Percentiles rank a stretch among this genome's conserved stretches.
These are phyloP conservation scores for Suillus tomentosus DNA, from an alignment of 768 basidiomycete genomes.

Conservation along the genomic window DNA sequence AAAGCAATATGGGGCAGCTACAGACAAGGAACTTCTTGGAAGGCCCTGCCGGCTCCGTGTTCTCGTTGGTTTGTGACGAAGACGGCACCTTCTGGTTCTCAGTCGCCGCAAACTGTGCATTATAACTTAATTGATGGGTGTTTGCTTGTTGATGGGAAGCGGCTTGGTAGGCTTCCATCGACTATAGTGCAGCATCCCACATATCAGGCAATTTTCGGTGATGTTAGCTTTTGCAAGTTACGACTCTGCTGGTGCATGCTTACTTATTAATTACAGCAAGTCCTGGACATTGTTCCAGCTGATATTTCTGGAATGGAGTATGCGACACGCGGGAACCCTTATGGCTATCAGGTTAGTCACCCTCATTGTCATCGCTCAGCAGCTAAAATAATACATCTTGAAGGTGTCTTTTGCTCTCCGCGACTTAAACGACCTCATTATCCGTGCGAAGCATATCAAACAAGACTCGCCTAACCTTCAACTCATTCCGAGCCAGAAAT, in stretches of 20 bases:
- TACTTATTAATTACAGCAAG: conserved; percentile 21
- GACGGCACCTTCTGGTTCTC: conserved; percentile 15
- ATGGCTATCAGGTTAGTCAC: conserved; percentile 21
- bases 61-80: conserved; percentile 27
- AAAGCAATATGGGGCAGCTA: conserved; percentile 26
- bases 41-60: conserved; percentile 11
- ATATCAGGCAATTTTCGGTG: conserved; percentile 26
- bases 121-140: conserved; percentile 28
- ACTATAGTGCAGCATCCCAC: conserved; percentile 21
- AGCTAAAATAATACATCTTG: neutral
- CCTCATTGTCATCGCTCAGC: neutral
- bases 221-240: conserved; percentile 15
- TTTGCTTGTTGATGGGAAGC: conserved; percentile 30
- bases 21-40: conserved; percentile 27
- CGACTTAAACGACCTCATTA: conserved; percentile 18
- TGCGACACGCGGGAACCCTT: conserved; percentile 21
- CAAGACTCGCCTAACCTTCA: conserved; percentile 13
- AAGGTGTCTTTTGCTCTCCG: conserved; percentile 30
- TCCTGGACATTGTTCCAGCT: conserved; percentile 26
- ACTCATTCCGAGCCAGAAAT: conserved; percentile 26
- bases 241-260: neutral
- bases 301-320: conserved; percentile 32
- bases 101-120: conserved; percentile 25
- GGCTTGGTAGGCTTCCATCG: conserved; percentile 25
- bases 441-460: conserved; percentile 17